Evolutionary conservation across 129 eudicot species (phyloP), one percentile per base, ranked within the genome.

Genomic region (Arctium minus): DNA sequence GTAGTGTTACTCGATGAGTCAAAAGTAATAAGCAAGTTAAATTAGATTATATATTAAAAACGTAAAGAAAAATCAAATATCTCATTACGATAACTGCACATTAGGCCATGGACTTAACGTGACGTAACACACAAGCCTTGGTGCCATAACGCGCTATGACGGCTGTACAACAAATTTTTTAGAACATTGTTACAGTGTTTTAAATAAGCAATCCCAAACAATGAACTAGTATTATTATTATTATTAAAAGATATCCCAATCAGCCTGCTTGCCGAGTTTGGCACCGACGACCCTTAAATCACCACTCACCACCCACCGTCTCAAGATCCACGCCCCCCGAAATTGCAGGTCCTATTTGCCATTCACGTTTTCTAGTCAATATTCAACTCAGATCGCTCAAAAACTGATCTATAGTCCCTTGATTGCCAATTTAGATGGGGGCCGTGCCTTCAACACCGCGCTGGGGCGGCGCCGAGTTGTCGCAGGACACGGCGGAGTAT

Each of bases 371-470:
- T 39, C 48, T 35, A 79, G 33, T 72, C 78, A 53, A 70, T 22
- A 69, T 83, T 60, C 75, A 72, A 78, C 79, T 83, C 64, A 83
- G 82, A 83, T 77, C 86, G 78, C 39, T 83, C 64, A 10, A 60
- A 17, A 12, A 4, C 22, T 37, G 1, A 36, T 73, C 53, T 15
- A 27, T 5, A 15, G 7, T 73, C 17, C 12, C 4, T 73, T 65
- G 68, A 1, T 67, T 39, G 82, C 67, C 17, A 22, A 27, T 12
- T 70, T 70, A 6, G 30, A 93, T 93, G 98, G 97, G 97, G 44
- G 90, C 86, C 44, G 94, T 86, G 77, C 90, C 97, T 17, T 95
- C 98, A 65, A 89, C 99, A 83, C 99, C 97, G 83, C 93, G 92
- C 48, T 82, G 87, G 86, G 81, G 88, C 86, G 81, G 85, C 65